Percentiles rank a stretch among this genome's conserved stretches.
Evolutionary conservation across 768 basidiomycete species (phyloP).

Genomic region (Kwoniella newhampshirensis): DNA sequence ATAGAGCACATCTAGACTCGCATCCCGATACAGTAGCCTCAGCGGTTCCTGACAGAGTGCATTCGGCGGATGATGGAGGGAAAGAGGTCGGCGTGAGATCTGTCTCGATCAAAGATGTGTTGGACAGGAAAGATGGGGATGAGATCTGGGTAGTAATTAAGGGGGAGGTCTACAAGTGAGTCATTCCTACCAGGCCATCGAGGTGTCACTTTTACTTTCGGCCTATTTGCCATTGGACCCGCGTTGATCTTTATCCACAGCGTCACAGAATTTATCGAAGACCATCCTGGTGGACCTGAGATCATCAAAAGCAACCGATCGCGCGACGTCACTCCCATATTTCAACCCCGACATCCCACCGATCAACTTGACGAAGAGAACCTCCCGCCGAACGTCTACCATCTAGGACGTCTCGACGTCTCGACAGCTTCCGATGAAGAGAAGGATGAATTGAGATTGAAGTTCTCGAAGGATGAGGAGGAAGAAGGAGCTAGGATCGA

Average conservation of each 20-base stretch:
- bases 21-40: constrained; percentile 13
- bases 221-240: neutral
- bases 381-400: constrained; percentile 36
- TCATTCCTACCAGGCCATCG: neutral
- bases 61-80: neutral
- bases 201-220: neutral
- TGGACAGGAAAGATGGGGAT: constrained; percentile 32
- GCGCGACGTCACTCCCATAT: constrained; percentile 46
- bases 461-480: constrained; percentile 35
- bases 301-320: constrained; percentile 41
- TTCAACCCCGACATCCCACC: constrained; percentile 46
- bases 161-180: constrained; percentile 47
- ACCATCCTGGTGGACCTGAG: constrained; percentile 48
- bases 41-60: constrained; percentile 22
- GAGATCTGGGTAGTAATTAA: constrained; percentile 48
- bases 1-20: constrained; percentile 27
- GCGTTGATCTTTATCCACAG: constrained; percentile 11
- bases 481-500: constrained; percentile 34
- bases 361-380: constrained; percentile 47
- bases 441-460: constrained; percentile 31
- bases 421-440: constrained; percentile 36
- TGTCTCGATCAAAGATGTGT: constrained; percentile 32
- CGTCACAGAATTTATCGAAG: constrained; percentile 47
- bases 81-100: constrained; percentile 1
- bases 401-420: constrained; percentile 33